Evolutionary conservation across 2,329 filamentous ascomycete species (phyloP), one percentile per base, ranked within the genome.

Genomic region (Ophiostoma populinum): DNA sequence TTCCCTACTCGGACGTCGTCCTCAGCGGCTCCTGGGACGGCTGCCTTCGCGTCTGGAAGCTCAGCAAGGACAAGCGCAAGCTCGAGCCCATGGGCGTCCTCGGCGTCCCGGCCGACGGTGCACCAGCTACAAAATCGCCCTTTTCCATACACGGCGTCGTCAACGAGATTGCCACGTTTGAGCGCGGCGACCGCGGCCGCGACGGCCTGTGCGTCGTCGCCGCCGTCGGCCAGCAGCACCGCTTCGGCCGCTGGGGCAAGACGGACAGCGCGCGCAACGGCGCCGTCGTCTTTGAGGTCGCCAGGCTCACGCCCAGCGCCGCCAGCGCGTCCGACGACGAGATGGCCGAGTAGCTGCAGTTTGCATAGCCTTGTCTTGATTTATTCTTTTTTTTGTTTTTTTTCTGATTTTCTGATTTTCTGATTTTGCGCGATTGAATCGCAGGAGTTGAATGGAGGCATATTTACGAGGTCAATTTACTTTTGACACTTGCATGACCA

Each of bases 1-100:
- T 98, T 32, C 87, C 90, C 0, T 94, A 86, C 53, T 87, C 83
- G 5, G 85, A 98, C 49, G 62, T 93, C 34, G 72, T 98, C 38
- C 63, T 98, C 34, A 92, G 76, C 44, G 90, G 87, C 21, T 93
- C 83, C 55, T 98, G 87, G 86, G 90, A 92, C 51, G 90, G 90
- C 3, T 75, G 71, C 54, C 66, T 98, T 39, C 67, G 87, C 33
- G 77, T 77, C 5, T 98, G 90, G 90, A 74, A 68, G 41, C 65
- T 98, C 15, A 79, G 75, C 35, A 72, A 81, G 27, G 87, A 94
- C 52, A 90, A 86, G 58, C 72, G 71, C 52, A 74, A 66, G 43
- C 68, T 98, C 29, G 75, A 90, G 48, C 58, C 70, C 1, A 55
- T 83, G 7, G 85, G 83, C 1, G 63, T 72, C 2, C 59, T 90